A percentile compares a stretch with the other conserved stretches of the same genome.
Conservation (phyloP, 2,329 filamentous ascomycete species). For the Fonsecaea monophora region DNA sequence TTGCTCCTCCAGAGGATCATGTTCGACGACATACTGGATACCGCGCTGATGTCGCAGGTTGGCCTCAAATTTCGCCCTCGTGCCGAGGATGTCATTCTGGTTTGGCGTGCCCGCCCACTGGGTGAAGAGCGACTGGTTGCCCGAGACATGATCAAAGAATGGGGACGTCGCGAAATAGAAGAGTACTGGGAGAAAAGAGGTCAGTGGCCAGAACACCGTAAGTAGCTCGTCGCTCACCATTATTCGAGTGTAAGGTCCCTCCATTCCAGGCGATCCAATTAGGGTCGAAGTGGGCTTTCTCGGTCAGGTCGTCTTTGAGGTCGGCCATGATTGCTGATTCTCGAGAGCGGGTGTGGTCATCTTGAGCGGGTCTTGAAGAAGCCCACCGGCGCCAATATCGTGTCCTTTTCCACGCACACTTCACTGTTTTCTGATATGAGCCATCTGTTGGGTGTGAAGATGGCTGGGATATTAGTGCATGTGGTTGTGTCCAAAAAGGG, state of each 20-base stretch:
- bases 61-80: constrained; percentile 63
- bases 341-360: constrained; percentile 23
- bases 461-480: too few species aligned
- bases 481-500: neutral
- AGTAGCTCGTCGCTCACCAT: constrained; percentile 30
- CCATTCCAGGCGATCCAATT: constrained; percentile 38
- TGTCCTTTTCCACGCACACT: neutral
- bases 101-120: constrained; percentile 58
- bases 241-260: constrained; percentile 40
- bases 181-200: constrained; percentile 52
- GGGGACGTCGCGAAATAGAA: constrained; percentile 68
- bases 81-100: constrained; percentile 58
- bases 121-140: constrained; percentile 63
- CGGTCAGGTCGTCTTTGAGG: constrained; percentile 35
- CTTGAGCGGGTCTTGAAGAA: constrained; percentile 12
- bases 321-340: constrained; percentile 29
- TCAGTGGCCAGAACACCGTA: constrained; percentile 16
- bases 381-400: neutral
- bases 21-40: constrained; percentile 65
- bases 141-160: constrained; percentile 68
- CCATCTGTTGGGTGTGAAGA: neutral
- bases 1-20: constrained; percentile 60
- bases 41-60: constrained; percentile 62
- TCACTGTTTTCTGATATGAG: neutral
- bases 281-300: constrained; percentile 37